Evolutionary conservation across 805 yeast species (phyloP).

Genomic region (Henningerozyma blattae): DNA sequence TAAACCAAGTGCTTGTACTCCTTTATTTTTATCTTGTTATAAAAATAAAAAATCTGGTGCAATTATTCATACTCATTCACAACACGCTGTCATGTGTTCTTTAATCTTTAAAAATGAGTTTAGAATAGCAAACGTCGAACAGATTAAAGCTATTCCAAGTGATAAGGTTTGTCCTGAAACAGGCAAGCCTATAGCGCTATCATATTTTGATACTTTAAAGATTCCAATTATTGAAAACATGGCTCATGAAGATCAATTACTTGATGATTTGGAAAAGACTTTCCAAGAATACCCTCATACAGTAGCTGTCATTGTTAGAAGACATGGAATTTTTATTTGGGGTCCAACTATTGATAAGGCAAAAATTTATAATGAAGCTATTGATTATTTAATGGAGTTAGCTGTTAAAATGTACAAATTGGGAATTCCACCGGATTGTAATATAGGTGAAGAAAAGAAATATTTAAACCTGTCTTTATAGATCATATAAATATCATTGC

Average conservation of each 20-base stretch:
- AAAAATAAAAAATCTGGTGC: slow-evolving; percentile 69
- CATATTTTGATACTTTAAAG: slow-evolving; percentile 59
- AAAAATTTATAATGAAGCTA: slow-evolving; percentile 83
- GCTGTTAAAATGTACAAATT: slow-evolving; percentile 71
- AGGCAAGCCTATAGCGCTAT: slow-evolving; percentile 44
- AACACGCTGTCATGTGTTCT: slow-evolving; percentile 73
- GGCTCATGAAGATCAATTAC: slow-evolving; percentile 77
- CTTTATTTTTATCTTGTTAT: slow-evolving; percentile 68
- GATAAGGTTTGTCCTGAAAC: slow-evolving; percentile 35
- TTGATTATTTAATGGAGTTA: slow-evolving; percentile 76
- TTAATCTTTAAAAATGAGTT: slow-evolving; percentile 60
- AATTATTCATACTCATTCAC: slow-evolving; percentile 91
- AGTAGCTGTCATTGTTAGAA: slow-evolving; percentile 77
- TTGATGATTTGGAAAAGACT: slow-evolving; percentile 50
- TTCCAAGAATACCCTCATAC: slow-evolving; percentile 62
- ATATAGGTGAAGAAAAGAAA: slow-evolving; percentile 24
- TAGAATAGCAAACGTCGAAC: slow-evolving; percentile 71
- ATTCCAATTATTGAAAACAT: slow-evolving; percentile 89
- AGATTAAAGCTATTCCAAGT: slow-evolving; percentile 82
- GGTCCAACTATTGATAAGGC: slow-evolving; percentile 89
- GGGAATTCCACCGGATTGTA: slow-evolving; percentile 43
- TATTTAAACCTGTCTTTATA: slow-evolving; percentile 8
- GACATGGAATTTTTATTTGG: slow-evolving; percentile 97
- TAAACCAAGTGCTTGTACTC: slow-evolving; percentile 93
- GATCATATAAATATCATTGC: slow-evolving; percentile 4